Evolutionary conservation across 148 eudicot genomes (phyloP).

Genomic region (Nepenthes gracilis): DNA sequence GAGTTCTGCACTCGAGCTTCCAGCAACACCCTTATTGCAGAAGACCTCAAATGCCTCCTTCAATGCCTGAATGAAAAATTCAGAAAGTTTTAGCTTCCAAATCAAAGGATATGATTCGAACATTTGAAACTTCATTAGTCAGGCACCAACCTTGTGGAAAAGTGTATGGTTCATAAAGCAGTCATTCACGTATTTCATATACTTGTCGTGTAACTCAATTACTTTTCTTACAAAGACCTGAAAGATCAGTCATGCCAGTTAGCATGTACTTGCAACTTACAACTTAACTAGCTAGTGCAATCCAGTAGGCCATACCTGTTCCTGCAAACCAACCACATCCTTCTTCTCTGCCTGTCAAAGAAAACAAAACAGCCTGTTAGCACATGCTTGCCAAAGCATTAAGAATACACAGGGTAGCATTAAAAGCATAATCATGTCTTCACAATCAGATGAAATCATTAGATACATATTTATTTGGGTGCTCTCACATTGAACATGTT

Average conservation of each 20-base stretch:
- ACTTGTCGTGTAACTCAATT: slow-evolving; percentile 85
- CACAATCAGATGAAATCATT: too few species aligned
- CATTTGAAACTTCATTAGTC: neutral
- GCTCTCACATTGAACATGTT: too few species aligned
- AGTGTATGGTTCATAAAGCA: slow-evolving; percentile 68
- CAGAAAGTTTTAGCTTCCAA: neutral
- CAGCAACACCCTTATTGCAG: slow-evolving; percentile 85
- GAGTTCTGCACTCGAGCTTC: slow-evolving; percentile 85
- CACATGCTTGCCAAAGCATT: neutral
- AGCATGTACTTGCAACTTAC: neutral
- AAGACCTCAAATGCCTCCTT: slow-evolving; percentile 86
- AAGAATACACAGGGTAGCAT: neutral
- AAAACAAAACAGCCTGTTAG: neutral
- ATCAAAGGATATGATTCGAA: neutral
- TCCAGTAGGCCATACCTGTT: slow-evolving; percentile 33
- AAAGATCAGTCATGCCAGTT: neutral
- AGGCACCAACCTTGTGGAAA: slow-evolving; percentile 57
- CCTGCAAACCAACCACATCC: slow-evolving; percentile 58
- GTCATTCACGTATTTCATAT: slow-evolving; percentile 65
- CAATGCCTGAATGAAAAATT: slow-evolving; percentile 34
- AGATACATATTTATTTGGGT: too few species aligned
- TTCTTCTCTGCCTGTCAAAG: slow-evolving; percentile 57
- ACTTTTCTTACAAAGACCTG: slow-evolving; percentile 78
- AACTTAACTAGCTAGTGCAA: neutral
- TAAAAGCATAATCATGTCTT: neutral